Evolutionary conservation across 2,329 filamentous ascomycete species (phyloP), one percentile per base, ranked within the genome.

Genomic region (Metarhizium guizhouense): DNA sequence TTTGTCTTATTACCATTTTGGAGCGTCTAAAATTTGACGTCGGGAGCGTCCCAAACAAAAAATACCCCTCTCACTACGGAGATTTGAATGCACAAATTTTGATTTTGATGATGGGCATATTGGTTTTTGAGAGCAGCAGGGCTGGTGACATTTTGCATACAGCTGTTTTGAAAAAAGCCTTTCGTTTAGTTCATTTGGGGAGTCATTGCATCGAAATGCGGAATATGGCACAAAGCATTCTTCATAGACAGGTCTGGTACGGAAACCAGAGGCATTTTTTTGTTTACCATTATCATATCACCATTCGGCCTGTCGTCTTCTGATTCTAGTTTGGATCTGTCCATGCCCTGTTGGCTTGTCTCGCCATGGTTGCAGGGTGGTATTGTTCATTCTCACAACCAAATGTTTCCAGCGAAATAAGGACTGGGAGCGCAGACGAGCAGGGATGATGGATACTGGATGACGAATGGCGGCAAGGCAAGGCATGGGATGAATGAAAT

Each of bases 121-220:
- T 52, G 25, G 48, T 14, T 16, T 30, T 54, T 45, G 48, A 36
- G 40, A 53, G 34, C 47, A 51, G 38, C 47, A 34, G 16, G 38
- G 32, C 30, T 47, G 34, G 40, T 42, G 47, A 53, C 36, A 32
- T 47, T 52, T 48, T 48, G 55, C 48, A 54, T 56, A 43, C 47
- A 52, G 52, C 38, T 56, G 55, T 57, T 59, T 55, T 58, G 8
- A 50, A 18, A 30, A 48, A 29, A 6, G 10, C 45, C 45, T n/a
- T 52, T 38, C 30, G 29, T 49, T 57, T 56, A 48, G 40, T 45
- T 45, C 47, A 52, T 45, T 34, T 34, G 32, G 52, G 45, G 48
- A 47, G 25, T 43, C 10, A 42, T 43, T 20, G 52, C 47, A 54
- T 56, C 14, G n/a, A 38, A 45, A 40, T 50, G 36, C 30, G 47